Evolutionary conservation across 352 stramenopile species (phyloP).

Genomic region (Phytophthora pluvialis): DNA sequence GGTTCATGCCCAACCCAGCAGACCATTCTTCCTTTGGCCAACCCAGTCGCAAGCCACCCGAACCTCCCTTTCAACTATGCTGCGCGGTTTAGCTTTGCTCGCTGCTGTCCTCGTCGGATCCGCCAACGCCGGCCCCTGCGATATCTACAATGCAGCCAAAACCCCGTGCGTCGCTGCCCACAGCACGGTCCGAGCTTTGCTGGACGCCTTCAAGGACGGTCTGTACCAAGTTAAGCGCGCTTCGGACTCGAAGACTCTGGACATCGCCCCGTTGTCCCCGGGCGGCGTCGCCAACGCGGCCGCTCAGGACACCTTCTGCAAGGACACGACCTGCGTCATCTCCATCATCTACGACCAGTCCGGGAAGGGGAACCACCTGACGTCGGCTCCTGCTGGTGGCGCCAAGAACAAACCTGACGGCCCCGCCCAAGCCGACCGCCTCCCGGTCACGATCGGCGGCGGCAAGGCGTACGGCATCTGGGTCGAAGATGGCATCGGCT

Average conservation of each 20-base stretch:
- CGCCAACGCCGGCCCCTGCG: constrained; percentile 23
- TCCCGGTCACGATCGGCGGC: constrained; percentile 16
- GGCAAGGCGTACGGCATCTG: constrained; percentile 30
- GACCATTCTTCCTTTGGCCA: constrained; percentile 19
- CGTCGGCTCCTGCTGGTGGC: constrained; percentile 24
- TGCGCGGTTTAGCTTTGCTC: constrained; percentile 22
- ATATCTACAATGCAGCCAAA: constrained; percentile 29
- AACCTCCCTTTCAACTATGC: constrained; percentile 3
- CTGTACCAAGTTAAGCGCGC: constrained; percentile 33
- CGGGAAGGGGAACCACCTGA: constrained; percentile 31
- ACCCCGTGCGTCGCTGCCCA: constrained; percentile 33
- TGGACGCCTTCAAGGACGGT: constrained; percentile 11
- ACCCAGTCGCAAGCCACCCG: background rate
- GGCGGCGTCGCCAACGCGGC: constrained; percentile 23
- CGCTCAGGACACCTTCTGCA: constrained; percentile 29
- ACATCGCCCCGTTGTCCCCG: constrained; percentile 16
- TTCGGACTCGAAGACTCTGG: constrained; percentile 17
- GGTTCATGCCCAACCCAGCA: background rate
- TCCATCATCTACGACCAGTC: constrained; percentile 38
- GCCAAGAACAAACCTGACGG: constrained; percentile 26
- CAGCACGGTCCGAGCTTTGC: constrained; percentile 29
- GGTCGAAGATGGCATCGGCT: constrained; percentile 25
- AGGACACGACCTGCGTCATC: constrained; percentile 20
- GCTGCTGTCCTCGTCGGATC: constrained; percentile 14
- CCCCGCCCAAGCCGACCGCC: constrained; percentile 18